phyloP scores from a whole-genome alignment of 768 basidiomycete genomes.

The Pulveroboletus sp. region DNA sequence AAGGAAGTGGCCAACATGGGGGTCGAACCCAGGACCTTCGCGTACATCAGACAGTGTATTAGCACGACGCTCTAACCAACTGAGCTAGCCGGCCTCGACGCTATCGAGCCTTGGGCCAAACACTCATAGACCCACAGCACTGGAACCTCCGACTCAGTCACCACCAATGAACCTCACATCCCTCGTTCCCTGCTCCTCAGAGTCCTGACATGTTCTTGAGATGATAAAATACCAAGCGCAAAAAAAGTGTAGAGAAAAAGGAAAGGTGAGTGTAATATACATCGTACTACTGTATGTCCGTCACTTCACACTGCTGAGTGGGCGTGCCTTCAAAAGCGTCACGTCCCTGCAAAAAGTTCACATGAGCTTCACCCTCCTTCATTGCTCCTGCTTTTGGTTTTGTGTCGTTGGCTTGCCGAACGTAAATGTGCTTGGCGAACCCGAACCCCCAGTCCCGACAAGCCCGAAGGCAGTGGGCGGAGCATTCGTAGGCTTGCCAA shows the following conservation, averaged over 20 bases:
- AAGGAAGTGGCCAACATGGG: conserved; percentile 34
- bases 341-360: neutral
- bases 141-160: too few relatives aligned
- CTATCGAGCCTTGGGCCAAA: too few relatives aligned
- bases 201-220: neutral
- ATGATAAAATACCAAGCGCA: neutral
- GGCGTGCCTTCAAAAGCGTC: neutral
- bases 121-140: too few relatives aligned
- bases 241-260: conserved; percentile 1
- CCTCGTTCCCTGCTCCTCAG: neutral
- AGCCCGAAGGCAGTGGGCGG: conserved; percentile 33
- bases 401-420: conserved; percentile 28
- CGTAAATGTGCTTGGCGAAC: conserved; percentile 13
- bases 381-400: conserved; percentile 34
- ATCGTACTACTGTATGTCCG: neutral
- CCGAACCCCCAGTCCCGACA: conserved; percentile 15
- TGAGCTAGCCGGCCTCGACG: conserved; percentile 76
- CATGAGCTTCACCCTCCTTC: neutral
- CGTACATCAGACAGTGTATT: conserved; percentile 30
- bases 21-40: conserved; percentile 40
- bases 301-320: neutral
- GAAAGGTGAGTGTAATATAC: conserved; percentile 14
- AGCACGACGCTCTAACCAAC: conserved; percentile 92
- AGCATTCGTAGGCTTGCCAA: conserved; percentile 17
- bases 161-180: neutral